Base-by-base conservation (phyloP, 306 rosid species). In the Vigna angularis region DNA sequence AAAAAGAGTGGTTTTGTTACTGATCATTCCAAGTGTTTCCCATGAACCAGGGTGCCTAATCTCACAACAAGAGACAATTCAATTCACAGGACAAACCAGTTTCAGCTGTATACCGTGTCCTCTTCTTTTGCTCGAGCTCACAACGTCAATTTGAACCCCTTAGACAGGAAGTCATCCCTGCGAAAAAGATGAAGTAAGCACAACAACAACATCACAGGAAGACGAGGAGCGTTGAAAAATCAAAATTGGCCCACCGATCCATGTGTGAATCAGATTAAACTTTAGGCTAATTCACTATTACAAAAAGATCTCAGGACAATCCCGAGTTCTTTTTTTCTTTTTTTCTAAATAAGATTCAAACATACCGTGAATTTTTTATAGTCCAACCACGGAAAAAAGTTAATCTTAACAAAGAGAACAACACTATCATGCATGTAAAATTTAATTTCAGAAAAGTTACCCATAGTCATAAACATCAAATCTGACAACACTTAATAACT, bases 81-180 rank as follows among this genome's bases (percentile, higher is more conserved):
- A 16, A 64, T 30, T 45, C 70, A 28, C 30, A 71, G n/a, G 38
- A 72, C 13, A 48, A 45, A 53, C 30, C 48, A 38, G 40, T 67
- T 61, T 81, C 66, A 64, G 68, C 24, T 13, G 6, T 18, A 36
- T 51, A 59, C 44, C 53, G 2, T 72, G 47, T 63, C 69, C 58
- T 56, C 79, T 64, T 57, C 58, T 73, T 73, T 53, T 17, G 67
- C 51, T 48, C 56, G 15, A 52, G 15, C 62, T 82, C 75, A 90
- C 45, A 90, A 57, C 57, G 82, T 83, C 85, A 90, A 75, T 59
- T 88, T 88, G 87, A 90, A 90, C 55, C 94, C 90, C 70, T 84
- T 65, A 17, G 94, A 90, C 34, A 90, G 75, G 75, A 88, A 90
- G 67, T 86, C 87, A 55, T 88, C 94, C 88, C 95, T 88, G 86